Percentiles rank a stretch among this genome's conserved stretches.
Conservation (phyloP, 2,329 filamentous ascomycete species). For the Colletotrichum lindemuthianum region DNA sequence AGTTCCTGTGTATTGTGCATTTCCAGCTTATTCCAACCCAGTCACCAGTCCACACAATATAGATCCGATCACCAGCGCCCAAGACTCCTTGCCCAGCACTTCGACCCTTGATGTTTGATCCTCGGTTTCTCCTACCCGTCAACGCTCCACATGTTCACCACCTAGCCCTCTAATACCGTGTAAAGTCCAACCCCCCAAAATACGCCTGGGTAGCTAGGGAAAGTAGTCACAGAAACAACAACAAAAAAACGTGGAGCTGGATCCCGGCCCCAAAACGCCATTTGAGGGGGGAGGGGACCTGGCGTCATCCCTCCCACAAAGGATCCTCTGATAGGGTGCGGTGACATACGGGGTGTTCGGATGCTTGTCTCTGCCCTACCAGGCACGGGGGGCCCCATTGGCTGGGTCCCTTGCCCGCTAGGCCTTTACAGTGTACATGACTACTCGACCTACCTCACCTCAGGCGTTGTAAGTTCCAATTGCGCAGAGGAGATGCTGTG, state of each 20-base stretch:
- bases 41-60: too few species aligned
- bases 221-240: constrained; percentile 1
- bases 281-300: constrained; percentile 21
- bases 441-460: too few species aligned
- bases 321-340: constrained; percentile 28
- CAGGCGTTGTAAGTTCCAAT: too few species aligned
- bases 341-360: constrained; percentile 28
- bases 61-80: constrained; percentile 13
- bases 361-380: constrained; percentile 36
- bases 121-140: constrained; percentile 10
- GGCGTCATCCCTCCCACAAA: constrained; percentile 31
- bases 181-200: too few species aligned
- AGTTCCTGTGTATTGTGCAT: too few species aligned
- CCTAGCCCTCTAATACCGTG: too few species aligned
- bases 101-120: background rate
- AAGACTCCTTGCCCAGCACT: constrained; percentile 13
- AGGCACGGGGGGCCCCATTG: constrained; percentile 26
- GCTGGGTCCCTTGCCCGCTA: too few species aligned
- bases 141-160: constrained; percentile 10
- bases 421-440: too few species aligned
- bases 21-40: too few species aligned
- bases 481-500: too few species aligned
- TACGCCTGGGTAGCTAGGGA: background rate
- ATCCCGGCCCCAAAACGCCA: constrained; percentile 25
- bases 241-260: constrained; percentile 18